Evolutionary conservation across 169 alveolate genomes (phyloP).

Genomic region (Eimeria necatrix): DNA sequence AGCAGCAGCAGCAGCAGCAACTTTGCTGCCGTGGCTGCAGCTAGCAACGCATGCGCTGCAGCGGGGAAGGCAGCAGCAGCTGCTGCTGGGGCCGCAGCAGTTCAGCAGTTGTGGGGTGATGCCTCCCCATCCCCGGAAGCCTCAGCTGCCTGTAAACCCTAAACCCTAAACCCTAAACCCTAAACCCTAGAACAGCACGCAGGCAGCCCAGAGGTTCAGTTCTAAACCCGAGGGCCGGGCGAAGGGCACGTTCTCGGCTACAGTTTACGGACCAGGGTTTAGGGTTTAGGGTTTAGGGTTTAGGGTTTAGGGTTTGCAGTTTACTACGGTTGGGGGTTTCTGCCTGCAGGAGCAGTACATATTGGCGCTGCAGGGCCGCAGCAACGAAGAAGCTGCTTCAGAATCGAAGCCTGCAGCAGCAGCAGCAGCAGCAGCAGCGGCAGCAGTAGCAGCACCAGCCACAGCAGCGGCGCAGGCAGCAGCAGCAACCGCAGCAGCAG

Average conservation of each 20-base stretch:
- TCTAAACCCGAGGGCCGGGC: neutral
- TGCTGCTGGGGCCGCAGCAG: neutral
- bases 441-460: constrained; percentile 6
- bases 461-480: neutral
- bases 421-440: constrained; percentile 15
- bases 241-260: neutral
- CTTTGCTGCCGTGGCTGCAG: constrained; percentile 25
- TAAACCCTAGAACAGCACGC: neutral
- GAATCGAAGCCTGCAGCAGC: neutral
- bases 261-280: neutral
- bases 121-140: constrained; percentile 36
- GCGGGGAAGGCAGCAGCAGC: constrained; percentile 66
- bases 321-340: neutral
- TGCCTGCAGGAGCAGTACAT: constrained; percentile 27
- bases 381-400: neutral
- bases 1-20: neutral
- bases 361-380: constrained; percentile 21
- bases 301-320: neutral
- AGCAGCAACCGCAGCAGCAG: constrained; percentile 1
- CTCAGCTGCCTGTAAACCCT: constrained; percentile 11
- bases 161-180: constrained; percentile 18
- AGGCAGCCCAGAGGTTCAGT: neutral
- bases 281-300: too few species aligned
- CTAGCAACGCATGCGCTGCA: constrained; percentile 28
- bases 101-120: neutral